Evolutionary conservation across 805 yeast genomes (phyloP), one percentile per base, ranked within the genome.

Genomic region (Wickerhamiella sorbophila): DNA sequence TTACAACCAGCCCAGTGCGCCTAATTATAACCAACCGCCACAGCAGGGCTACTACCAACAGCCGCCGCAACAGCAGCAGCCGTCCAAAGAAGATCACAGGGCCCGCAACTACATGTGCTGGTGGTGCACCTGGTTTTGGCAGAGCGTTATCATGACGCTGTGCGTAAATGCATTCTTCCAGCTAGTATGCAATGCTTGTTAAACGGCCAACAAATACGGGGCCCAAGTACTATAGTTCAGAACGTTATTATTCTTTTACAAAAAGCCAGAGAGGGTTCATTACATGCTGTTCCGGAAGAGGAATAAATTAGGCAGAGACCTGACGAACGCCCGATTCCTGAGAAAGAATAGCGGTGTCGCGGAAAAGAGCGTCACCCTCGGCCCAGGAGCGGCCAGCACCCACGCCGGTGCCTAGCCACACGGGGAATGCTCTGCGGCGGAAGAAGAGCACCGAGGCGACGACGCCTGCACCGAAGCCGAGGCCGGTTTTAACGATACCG

Each of bases 311-410:
- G 17, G 58, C 59, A 47, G 51, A 51, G 37, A 58, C 60, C 8
- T 50, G 46, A 42, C 62, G 57, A 29, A 56, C 53, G 27, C 62
- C 62, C 26, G 57, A 55, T 38, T 52, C 45, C 35, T 44, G 36
- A 18, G 42, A 9, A n/a, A 43, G 39, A 4, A 19, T 18, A 24
- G n/a, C 27, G 17, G 39, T 34, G 39, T 50, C 50, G 44, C 96
- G 79, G 74, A 91, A 88, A 44, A 87, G 81, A 47, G 96, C 93
- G 59, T 91, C 97, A 47, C 97, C 98, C 68, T 91, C 99, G 47
- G 97, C 77, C 65, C 86, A 91, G 42, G 95, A 95, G 69, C 95
- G 80, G 51, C 99, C 99, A 48, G 87, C 72, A 52, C 99, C 99
- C 56, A 91, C 88, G 31, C 99, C 99, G 50, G 86, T 66, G 51